These are phyloP conservation scores for Suillus bovinus DNA, from an alignment of 768 basidiomycete genomes.

Conservation along the genomic window DNA sequence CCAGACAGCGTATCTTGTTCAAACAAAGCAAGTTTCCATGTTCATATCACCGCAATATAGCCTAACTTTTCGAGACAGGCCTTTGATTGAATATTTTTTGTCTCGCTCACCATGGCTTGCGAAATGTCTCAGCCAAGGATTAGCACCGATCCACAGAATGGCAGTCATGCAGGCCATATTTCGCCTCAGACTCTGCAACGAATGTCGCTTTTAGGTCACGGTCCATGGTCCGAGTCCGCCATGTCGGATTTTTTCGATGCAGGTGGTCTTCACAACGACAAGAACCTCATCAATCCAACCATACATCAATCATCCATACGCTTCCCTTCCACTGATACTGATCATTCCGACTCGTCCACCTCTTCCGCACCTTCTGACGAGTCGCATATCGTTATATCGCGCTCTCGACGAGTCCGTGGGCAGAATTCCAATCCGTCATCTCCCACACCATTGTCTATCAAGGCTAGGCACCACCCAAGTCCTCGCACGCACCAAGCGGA, in stretches of 20 bases:
- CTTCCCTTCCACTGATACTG: background rate
- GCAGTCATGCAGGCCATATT: conserved; percentile 58
- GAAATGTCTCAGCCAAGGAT: conserved; percentile 26
- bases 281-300: conserved; percentile 10
- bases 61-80: background rate
- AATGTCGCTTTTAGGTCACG: conserved; percentile 19
- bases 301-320: conserved; percentile 6
- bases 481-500: conserved; percentile 16
- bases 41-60: too few relatives aligned
- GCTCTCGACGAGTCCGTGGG: conserved; percentile 38
- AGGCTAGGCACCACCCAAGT: conserved; percentile 11
- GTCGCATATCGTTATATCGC: conserved; percentile 34
- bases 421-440: conserved; percentile 39
- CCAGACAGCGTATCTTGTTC: background rate
- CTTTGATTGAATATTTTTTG: background rate
- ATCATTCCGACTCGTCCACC: conserved; percentile 28
- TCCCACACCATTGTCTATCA: conserved; percentile 41
- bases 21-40: background rate
- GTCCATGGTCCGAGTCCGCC: conserved; percentile 17
- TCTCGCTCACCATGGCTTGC: conserved; percentile 18
- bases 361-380: conserved; percentile 40
- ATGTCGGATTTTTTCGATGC: conserved; percentile 12
- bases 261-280: background rate
- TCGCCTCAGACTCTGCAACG: conserved; percentile 68
- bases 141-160: conserved; percentile 27